These are phyloP conservation scores for Kurtzmaniella cleridarum DNA, from an alignment of 805 yeast species.

Conservation along the genomic window DNA sequence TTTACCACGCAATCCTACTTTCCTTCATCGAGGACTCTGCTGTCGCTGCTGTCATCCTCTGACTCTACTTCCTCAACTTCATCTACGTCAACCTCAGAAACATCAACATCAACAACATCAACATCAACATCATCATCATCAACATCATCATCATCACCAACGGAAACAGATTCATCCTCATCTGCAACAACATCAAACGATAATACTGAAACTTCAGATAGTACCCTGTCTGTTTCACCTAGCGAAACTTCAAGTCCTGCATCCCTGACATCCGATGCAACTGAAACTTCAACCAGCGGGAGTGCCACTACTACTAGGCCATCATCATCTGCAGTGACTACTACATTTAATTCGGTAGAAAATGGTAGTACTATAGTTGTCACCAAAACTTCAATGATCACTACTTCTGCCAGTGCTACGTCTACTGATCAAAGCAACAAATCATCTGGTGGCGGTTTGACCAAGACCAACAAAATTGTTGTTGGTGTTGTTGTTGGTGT, in stretches of 20 bases:
- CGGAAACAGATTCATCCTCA: conserved; percentile 2
- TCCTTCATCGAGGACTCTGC: no score
- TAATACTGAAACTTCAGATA: conserved; percentile 10
- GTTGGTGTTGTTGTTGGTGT: conserved; percentile 46
- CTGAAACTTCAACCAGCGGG: background rate
- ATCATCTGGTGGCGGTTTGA: conserved; percentile 27
- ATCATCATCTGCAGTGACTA: conserved; percentile 6
- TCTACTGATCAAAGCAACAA: conserved; percentile 11
- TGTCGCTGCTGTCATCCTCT: background rate
- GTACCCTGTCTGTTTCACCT: background rate
- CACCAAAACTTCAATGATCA: conserved; percentile 31
- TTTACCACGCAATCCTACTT: no score
- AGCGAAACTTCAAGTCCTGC: background rate
- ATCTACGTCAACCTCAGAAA: conserved; percentile 1
- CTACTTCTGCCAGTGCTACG: conserved; percentile 19
- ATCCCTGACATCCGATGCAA: background rate
- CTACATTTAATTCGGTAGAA: conserved; percentile 28
- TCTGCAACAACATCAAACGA: conserved; percentile 18
- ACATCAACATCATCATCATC: conserved; percentile 3
- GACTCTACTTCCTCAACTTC: background rate
- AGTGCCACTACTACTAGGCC: background rate
- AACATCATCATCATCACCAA: conserved; percentile 1
- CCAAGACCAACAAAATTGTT: conserved; percentile 37
- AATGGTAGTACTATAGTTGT: conserved; percentile 35
- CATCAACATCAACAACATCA: conserved; percentile 5